These are phyloP conservation scores for Candida sojae DNA, from an alignment of 1,139 yeast genomes.

Conservation along the genomic window DNA sequence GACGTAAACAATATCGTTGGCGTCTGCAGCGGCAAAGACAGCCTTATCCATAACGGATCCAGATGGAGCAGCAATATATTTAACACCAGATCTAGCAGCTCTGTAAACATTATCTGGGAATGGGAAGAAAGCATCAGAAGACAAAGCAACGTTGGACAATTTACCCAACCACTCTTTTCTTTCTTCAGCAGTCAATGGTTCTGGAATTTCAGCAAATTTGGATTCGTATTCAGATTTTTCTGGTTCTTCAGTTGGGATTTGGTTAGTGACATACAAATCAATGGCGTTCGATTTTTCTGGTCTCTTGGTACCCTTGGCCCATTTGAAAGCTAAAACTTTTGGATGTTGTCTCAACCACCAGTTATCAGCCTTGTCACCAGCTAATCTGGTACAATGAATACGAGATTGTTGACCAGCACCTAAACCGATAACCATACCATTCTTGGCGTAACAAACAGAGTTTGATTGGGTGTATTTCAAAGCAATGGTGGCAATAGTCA, in stretches of 20 bases:
- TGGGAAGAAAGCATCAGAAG: constrained; percentile 99
- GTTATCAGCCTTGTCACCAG: constrained; percentile 98
- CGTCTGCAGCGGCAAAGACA: constrained; percentile 93
- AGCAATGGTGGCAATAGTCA: constrained; percentile 96
- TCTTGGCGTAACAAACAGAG: constrained; percentile 97
- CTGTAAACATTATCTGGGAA: constrained; percentile 99
- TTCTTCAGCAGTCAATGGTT: constrained; percentile 79
- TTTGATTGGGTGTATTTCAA: constrained; percentile 96
- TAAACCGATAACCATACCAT: constrained; percentile 98
- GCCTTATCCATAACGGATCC: constrained; percentile 98
- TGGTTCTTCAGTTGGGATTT: constrained; percentile 89
- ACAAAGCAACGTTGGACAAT: constrained; percentile 81
- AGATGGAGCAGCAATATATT: constrained; percentile 92
- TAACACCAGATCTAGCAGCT: constrained; percentile 95
- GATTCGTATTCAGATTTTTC: constrained; percentile 91
- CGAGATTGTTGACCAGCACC: constrained; percentile 99
- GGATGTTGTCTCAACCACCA: constrained; percentile 99
- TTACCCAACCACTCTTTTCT: constrained; percentile 84
- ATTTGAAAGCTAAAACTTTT: constrained; percentile 83
- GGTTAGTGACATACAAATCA: constrained; percentile 87
- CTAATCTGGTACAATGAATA: constrained; percentile 97
- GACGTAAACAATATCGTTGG: constrained; percentile 82
- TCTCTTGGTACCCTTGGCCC: constrained; percentile 98
- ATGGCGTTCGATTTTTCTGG: constrained; percentile 98
- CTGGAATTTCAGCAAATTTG: constrained; percentile 81